Conservation (phyloP, 345 rosid species). For the Eucalyptus pumila region DNA sequence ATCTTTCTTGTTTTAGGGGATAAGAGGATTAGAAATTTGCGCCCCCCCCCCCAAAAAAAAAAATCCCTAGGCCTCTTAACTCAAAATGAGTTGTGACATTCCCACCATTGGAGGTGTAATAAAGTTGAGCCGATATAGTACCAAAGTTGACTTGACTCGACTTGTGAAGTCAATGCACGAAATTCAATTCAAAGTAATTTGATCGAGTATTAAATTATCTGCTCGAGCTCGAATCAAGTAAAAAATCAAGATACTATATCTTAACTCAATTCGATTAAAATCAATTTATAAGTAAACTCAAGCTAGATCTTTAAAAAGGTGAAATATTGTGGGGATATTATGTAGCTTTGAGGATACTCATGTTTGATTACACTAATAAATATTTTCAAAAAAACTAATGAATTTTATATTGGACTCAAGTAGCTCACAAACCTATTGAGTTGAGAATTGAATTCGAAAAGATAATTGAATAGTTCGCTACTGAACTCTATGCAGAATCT, state of each 20-base stretch:
- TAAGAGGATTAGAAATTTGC: no score
- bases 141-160: background rate
- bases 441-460: background rate
- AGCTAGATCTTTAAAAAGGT: background rate
- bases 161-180: background rate
- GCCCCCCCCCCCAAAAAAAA: no score
- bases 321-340: background rate
- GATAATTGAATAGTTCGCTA: background rate
- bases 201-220: background rate
- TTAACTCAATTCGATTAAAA: background rate
- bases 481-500: rapidly evolving
- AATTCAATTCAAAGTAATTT: background rate
- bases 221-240: background rate
- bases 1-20: background rate
- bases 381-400: background rate
- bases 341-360: background rate
- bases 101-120: background rate
- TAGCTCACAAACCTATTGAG: background rate
- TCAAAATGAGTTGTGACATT: background rate
- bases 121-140: background rate
- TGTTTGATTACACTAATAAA: background rate
- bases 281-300: no score
- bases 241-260: background rate
- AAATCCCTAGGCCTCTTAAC: background rate
- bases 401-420: background rate